Conservation (phyloP, 73 alveolate species). For the Paraurostyla sp. region DNA sequence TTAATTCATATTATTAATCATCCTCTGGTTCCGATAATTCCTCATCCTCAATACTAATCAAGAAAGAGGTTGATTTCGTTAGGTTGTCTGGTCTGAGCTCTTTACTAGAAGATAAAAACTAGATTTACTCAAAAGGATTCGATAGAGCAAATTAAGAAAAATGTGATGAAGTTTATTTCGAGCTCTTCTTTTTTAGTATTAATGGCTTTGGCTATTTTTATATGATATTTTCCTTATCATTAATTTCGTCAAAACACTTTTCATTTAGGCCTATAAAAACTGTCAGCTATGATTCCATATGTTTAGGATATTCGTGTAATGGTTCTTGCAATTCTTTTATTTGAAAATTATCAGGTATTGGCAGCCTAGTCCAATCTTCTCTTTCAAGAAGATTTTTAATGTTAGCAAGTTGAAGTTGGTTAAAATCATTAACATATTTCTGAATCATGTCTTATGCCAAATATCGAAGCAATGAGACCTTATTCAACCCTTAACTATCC, state of each 20-base stretch:
- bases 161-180: slow-evolving; percentile 14
- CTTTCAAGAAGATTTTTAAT: slow-evolving; percentile 49
- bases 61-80: background rate
- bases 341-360: slow-evolving; percentile 68
- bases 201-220: background rate
- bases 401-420: background rate
- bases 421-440: slow-evolving; percentile 43
- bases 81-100: background rate
- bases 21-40: background rate
- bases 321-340: slow-evolving; percentile 60
- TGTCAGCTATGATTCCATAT: background rate
- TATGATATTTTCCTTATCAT: background rate
- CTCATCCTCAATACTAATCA: background rate
- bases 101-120: background rate
- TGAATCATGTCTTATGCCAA: background rate
- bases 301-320: slow-evolving; percentile 21
- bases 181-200: background rate
- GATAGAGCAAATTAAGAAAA: slow-evolving; percentile 31
- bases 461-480: background rate
- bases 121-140: slow-evolving; percentile 28
- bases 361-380: slow-evolving; percentile 69
- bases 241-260: background rate
- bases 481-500: background rate
- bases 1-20: background rate
- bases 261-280: background rate